Base-by-base conservation (phyloP, 495 filamentous ascomycete species). In the Penicillium mononematosum region DNA sequence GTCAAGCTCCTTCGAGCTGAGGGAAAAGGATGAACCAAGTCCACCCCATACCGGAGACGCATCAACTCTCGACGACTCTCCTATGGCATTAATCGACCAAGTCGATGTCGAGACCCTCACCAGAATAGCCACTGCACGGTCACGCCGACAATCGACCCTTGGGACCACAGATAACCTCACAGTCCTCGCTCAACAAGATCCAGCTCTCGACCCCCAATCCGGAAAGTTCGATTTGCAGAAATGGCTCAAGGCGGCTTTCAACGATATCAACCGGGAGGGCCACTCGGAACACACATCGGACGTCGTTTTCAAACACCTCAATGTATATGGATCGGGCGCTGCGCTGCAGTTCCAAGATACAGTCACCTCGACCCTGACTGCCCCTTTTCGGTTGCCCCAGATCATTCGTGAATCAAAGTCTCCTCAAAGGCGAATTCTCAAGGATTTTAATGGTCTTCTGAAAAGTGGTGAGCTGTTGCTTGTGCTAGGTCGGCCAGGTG, bases 281-380 rank as follows among this genome's bases (percentile, higher is more conserved):
- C 50, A 55, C 1, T 45, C 50, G 17, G 69, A 60, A 2, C 54
- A 60, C 19, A 53, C 41, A 45, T 59, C 75, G 2, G 75, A 81
- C 16, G 65, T 83, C 25, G 59, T 71, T 5, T 81, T 83, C 64
- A 75, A 71, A 39, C 63, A 82, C 29, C 65, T 85, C 9, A 73
- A 70, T 47, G 75, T 85, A 4, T 78, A 71, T 20, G 82, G 81
- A 10, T 75, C 77, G 6, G 81, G 81, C 0, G 67, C 75, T 12
- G 79, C 79, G 0, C 57, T 83, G 22, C 76, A 82, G 39, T 67
- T 81, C 0, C 82, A 85, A 50, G 64, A 78, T 11, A 81, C 75
- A 1, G 77, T 84, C 12, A 66, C 65, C 24, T 73, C 73, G 9
- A 58, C 76, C 6, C 43, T 83, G n/a, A 67, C 70, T 12, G 62